These are phyloP conservation scores for Psilocybe sp. DNA, from an alignment of 768 basidiomycete genomes.

Conservation along the genomic window DNA sequence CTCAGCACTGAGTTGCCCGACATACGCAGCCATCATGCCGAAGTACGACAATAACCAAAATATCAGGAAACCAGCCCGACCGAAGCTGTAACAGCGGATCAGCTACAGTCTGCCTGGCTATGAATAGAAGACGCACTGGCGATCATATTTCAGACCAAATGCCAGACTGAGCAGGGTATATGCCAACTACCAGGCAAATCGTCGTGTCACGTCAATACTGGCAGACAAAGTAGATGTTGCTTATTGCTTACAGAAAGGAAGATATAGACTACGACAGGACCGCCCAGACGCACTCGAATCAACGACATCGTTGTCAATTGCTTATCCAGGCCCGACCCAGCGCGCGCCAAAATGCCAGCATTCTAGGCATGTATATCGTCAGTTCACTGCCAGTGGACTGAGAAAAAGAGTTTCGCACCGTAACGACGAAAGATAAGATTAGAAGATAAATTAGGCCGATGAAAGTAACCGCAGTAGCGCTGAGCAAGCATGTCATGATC, in stretches of 20 bases:
- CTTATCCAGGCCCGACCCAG: conserved; percentile 27
- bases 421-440: conserved; percentile 16
- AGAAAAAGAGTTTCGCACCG: conserved; percentile 7
- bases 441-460: conserved; percentile 15
- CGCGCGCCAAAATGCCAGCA: conserved; percentile 22
- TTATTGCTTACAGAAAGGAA: conserved; percentile 29
- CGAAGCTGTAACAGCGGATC: conserved; percentile 32
- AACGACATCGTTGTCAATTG: conserved; percentile 28
- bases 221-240: not conserved
- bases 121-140: conserved; percentile 31
- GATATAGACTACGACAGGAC: conserved; percentile 29
- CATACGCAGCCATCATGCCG: conserved; percentile 55
- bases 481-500: not conserved
- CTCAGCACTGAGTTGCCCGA: conserved; percentile 6
- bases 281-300: conserved; percentile 26
- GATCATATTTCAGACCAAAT: conserved; percentile 56
- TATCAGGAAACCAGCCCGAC: conserved; percentile 52
- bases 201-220: not conserved
- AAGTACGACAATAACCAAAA: conserved; percentile 68
- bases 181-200: conserved; percentile 34
- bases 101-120: not conserved
- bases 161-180: conserved; percentile 57
- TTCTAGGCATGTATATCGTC: conserved; percentile 11
- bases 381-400: not conserved
- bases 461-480: conserved; percentile 15